These are phyloP conservation scores for Russula griseocarnosa DNA, from an alignment of 768 basidiomycete species.

Conservation along the genomic window DNA sequence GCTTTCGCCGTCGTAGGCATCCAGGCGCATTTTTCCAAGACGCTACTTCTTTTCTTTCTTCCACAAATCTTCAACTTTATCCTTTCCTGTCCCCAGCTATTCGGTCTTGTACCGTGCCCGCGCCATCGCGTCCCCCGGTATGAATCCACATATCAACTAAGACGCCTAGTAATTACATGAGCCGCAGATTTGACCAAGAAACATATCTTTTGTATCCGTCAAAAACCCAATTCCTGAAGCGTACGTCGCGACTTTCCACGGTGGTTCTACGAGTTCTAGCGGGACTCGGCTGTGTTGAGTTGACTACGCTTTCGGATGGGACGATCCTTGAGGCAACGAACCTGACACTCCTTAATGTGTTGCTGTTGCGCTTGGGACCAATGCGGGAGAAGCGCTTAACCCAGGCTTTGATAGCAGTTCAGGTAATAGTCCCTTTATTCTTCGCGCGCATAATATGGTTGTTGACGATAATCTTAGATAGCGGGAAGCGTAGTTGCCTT, in stretches of 20 bases:
- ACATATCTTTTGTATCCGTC: conserved; percentile 81
- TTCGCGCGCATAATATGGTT: background rate
- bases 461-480: conserved; percentile 41
- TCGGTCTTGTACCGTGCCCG: conserved; percentile 90
- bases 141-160: conserved; percentile 28
- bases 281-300: conserved; percentile 58
- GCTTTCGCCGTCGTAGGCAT: conserved; percentile 97
- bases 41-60: conserved; percentile 91
- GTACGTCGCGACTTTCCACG: conserved; percentile 52
- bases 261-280: conserved; percentile 58
- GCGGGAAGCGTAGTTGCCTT: conserved; percentile 80
- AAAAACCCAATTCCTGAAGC: conserved; percentile 52
- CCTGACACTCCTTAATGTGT: conserved; percentile 84
- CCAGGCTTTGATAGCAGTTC: conserved; percentile 64
- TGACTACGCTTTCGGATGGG: conserved; percentile 53
- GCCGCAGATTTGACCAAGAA: conserved; percentile 61
- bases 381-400: conserved; percentile 83
- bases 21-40: conserved; percentile 96
- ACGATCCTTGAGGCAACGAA: conserved; percentile 74
- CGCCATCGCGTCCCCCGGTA: conserved; percentile 90
- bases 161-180: background rate
- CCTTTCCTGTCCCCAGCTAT: conserved; percentile 90
- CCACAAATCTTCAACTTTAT: conserved; percentile 98
- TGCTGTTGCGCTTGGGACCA: conserved; percentile 75
- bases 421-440: conserved; percentile 45